Conservation (phyloP, 441 rosid genomes). For the Flueggea neowawraea region DNA sequence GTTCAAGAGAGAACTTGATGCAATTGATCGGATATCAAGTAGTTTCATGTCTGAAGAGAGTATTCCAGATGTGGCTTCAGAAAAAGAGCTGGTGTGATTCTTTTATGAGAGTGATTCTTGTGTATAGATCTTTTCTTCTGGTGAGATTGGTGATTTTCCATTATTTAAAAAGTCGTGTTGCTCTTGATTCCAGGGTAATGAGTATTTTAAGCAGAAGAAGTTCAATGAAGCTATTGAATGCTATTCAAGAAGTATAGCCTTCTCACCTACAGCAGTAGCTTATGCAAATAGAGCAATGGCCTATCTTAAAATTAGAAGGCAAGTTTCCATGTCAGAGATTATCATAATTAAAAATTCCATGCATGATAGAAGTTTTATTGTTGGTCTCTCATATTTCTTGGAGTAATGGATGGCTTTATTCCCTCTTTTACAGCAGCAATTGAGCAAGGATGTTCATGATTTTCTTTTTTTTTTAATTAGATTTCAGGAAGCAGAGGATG, state of each 20-base stretch:
- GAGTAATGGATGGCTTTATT: not conserved
- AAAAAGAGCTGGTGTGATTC: slow-evolving; percentile 70
- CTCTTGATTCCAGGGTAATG: slow-evolving; percentile 60
- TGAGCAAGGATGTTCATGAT: no score
- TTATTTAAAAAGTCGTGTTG: slow-evolving; percentile 5
- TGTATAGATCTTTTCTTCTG: not conserved
- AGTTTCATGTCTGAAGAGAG: slow-evolving; percentile 38
- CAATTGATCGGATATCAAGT: slow-evolving; percentile 37
- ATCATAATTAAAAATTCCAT: not conserved
- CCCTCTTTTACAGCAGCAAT: no score
- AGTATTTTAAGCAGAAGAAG: slow-evolving; percentile 80
- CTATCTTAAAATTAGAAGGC: slow-evolving; percentile 80
- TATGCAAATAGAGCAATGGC: slow-evolving; percentile 98
- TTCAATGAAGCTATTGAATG: slow-evolving; percentile 84
- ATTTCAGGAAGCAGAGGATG: slow-evolving; percentile 83
- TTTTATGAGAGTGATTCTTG: not conserved
- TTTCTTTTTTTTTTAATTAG: slow-evolving; percentile 27
- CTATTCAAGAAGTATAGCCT: slow-evolving; percentile 88
- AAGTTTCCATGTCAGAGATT: slow-evolving; percentile 9
- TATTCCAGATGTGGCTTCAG: slow-evolving; percentile 66
- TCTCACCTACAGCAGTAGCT: slow-evolving; percentile 84
- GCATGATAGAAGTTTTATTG: not conserved
- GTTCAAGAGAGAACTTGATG: slow-evolving; percentile 29
- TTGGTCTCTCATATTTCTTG: not conserved
- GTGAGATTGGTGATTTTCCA: not conserved